A percentile compares a stretch with the other conserved stretches of the same genome.
These are phyloP conservation scores for Apiotrichum gamsii DNA, from an alignment of 1,284 basidiomycete genomes.

Conservation along the genomic window DNA sequence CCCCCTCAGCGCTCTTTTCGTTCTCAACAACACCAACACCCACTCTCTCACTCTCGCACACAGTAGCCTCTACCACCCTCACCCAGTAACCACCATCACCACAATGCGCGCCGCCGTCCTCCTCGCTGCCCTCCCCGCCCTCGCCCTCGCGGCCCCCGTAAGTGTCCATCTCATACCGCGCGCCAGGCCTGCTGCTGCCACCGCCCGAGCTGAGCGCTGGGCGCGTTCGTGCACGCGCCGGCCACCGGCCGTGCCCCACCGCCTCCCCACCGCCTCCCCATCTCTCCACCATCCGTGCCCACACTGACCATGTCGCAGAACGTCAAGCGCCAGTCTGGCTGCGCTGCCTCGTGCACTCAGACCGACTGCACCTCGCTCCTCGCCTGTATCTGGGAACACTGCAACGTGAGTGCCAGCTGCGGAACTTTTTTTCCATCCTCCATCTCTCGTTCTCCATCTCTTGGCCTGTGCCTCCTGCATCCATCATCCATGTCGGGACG, in stretches of 20 bases:
- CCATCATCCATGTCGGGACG: neutral
- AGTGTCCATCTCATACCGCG: neutral
- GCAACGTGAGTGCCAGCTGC: constrained; percentile 12
- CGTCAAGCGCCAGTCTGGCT: constrained; percentile 4
- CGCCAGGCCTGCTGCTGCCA: neutral
- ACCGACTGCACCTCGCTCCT: constrained; percentile 7
- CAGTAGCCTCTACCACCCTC: no score
- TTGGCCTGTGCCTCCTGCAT: neutral
- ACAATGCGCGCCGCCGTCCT: constrained; percentile 18
- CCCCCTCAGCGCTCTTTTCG: no score
- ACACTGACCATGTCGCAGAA: no score
- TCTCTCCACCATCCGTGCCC: no score
- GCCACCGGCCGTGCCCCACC: no score
- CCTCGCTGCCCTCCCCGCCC: constrained; percentile 7
- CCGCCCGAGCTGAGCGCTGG: no score
- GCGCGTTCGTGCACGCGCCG: no score
- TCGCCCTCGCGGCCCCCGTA: constrained; percentile 5
- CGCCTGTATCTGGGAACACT: constrained; percentile 14
- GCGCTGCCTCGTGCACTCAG: neutral
- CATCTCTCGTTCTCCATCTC: no score
- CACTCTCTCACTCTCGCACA: no score
- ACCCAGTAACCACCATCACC: neutral
- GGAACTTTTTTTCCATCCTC: neutral
- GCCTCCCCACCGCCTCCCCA: no score
- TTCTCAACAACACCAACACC: no score